A percentile compares a stretch with the other conserved stretches of the same genome.
Evolutionary conservation across 106 monocot species (phyloP).

Genomic region (Amphibolis antarctica): DNA sequence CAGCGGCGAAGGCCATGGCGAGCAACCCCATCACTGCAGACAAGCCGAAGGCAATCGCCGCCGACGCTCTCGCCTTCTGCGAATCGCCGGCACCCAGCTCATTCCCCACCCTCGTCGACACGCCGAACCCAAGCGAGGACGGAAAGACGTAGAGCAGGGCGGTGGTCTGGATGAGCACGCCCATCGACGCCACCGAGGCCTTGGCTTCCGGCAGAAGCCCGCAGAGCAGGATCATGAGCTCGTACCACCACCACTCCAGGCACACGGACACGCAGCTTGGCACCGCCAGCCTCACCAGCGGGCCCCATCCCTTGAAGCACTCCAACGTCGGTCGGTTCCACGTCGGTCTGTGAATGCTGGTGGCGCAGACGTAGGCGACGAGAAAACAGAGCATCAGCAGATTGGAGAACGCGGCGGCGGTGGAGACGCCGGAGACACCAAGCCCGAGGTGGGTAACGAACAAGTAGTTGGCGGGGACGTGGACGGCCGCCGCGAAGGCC

Average conservation of each 20-base stretch:
- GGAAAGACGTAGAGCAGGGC: constrained; percentile 24
- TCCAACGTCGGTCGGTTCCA: constrained; percentile 11
- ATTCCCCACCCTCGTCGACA: constrained; percentile 22
- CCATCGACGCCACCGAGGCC: constrained; percentile 17
- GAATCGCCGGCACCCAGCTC: constrained; percentile 21
- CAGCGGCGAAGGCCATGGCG: constrained; percentile 14
- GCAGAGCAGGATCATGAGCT: constrained; percentile 25
- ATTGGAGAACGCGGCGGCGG: constrained; percentile 17
- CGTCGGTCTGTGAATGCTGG: constrained; percentile 7
- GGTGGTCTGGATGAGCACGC: constrained; percentile 22
- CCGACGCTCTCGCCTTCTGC: constrained; percentile 1
- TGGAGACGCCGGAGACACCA: constrained; percentile 21
- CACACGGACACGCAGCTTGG: constrained; percentile 25
- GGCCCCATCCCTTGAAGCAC: constrained; percentile 21
- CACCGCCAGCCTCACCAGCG: constrained; percentile 11
- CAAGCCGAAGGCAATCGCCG: constrained; percentile 4
- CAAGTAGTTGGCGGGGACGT: constrained; percentile 13
- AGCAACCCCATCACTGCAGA: constrained; percentile 15
- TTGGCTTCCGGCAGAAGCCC: constrained; percentile 19
- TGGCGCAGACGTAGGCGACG: constrained; percentile 6
- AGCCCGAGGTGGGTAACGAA: constrained; percentile 10
- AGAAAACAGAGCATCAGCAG: constrained; percentile 9
- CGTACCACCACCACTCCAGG: constrained; percentile 33
- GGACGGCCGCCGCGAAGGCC: constrained; percentile 12
- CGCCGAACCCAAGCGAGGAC: constrained; percentile 21